Base-by-base conservation (phyloP, 202 grass and related monocot species). In the Eragrostis tef region DNA sequence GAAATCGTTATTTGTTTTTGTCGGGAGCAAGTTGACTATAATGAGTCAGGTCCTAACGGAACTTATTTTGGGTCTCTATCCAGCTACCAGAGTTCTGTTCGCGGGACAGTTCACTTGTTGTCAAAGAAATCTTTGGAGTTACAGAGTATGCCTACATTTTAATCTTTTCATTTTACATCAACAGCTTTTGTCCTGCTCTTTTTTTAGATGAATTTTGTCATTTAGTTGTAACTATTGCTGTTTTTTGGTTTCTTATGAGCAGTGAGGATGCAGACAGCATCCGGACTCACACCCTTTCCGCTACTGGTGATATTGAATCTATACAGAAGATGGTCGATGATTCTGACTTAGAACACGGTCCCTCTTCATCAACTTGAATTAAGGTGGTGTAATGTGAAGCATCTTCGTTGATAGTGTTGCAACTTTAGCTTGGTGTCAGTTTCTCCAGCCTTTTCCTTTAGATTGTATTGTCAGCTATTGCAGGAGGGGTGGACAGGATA, bases 101-200 rank as follows among this genome's bases (percentile, higher is more conserved):
- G 47, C 85, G 67, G 24, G 89, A 92, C 70, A 83, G 85, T 87
- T 95, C 93, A 31, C 83, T 99, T 64, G 88, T 91, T 50, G 78
- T 93, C 78, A 99, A 99, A 74, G 96, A 99, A 82, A 96, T 95
- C 73, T 99, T 95, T 77, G 93, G 96, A 71, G 96, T 96, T 75
- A 96, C 90, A 86, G 96, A 99, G 96, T 99, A 99, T 54, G 88
- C 9, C 27, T 51, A 58, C 74, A 49, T 81, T 34, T 48, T 48
- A 15, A 34, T 69, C 58, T 16, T 77, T 64, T 46, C 0, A 45
- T 64, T 22, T 31, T 46, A 56, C 31, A 36, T 29, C 71, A 64
- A 42, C 64, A 59, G 39, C 54, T 25, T 2, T 36, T 61, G 22
- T 26, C n/a, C 22, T 73, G 27, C 10, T 1, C 8, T 56, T 73